These are phyloP conservation scores for Fraxinus cuspidata DNA, from an alignment of 257 asterid genomes.

Conservation along the genomic window DNA sequence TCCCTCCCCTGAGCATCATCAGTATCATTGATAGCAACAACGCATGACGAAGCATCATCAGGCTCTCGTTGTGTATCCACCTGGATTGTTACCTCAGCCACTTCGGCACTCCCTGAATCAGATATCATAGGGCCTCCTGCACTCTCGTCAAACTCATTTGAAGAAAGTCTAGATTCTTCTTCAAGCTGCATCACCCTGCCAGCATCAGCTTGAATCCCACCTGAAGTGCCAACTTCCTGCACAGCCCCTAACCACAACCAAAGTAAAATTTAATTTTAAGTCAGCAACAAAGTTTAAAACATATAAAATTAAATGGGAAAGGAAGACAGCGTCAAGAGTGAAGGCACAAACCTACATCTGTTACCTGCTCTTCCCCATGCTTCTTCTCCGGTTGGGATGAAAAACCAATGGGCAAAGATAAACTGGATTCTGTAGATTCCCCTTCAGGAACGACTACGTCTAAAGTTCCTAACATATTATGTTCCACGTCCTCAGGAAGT, in stretches of 20 bases:
- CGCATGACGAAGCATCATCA: conserved; percentile 36
- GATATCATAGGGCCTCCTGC: conserved; percentile 32
- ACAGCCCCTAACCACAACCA: conserved; percentile 72
- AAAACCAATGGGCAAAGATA: conserved; percentile 38
- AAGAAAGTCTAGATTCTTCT: conserved; percentile 40
- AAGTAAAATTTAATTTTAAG: conserved; percentile 39
- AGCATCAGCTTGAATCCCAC: conserved; percentile 45
- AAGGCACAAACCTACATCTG: conserved; percentile 99
- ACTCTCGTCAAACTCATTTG: conserved; percentile 33
- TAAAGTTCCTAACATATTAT: conserved; percentile 31
- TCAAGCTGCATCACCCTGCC: conserved; percentile 38
- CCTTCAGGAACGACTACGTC: conserved; percentile 33
- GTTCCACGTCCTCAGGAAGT: conserved; percentile 34
- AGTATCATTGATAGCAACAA: conserved; percentile 25
- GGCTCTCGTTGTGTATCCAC: conserved; percentile 34
- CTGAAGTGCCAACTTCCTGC: conserved; percentile 71
- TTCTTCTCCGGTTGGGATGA: conserved; percentile 40
- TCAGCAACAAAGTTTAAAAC: conserved; percentile 26
- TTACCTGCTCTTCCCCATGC: conserved; percentile 78
- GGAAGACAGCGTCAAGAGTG: conserved; percentile 52
- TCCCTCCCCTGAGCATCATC: conserved; percentile 39
- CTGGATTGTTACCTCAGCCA: conserved; percentile 31
- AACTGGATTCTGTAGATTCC: conserved; percentile 32
- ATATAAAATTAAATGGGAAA: conserved; percentile 13
- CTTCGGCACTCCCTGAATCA: conserved; percentile 31